phyloP scores from a whole-genome alignment of 768 basidiomycete genomes.

The Infundibulicybe gibba region DNA sequence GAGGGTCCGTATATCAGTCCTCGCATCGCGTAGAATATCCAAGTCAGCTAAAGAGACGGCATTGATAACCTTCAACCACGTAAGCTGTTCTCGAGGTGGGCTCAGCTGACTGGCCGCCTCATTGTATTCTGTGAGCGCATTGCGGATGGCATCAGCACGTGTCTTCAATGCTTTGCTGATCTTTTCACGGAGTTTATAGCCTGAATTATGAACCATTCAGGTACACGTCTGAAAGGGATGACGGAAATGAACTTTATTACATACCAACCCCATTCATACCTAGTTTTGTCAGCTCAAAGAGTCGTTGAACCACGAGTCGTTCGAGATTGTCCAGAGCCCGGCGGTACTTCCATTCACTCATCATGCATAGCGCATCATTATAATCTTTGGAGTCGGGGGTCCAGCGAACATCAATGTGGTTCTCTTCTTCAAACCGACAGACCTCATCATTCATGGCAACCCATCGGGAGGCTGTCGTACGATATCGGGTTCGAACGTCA shows the following conservation, averaged over 20 bases:
- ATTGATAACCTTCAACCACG: neutral
- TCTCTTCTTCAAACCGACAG: slow-evolving; percentile 1
- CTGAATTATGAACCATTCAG: too few species aligned
- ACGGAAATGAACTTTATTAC: neutral
- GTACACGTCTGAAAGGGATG: neutral
- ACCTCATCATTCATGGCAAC: too few species aligned
- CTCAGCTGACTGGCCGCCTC: neutral
- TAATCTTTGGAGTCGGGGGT: neutral
- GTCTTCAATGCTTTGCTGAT: slow-evolving; percentile 1
- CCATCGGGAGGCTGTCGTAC: too few species aligned
- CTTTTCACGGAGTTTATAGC: neutral
- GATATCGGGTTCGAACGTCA: too few species aligned
- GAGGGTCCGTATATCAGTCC: neutral
- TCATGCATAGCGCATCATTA: neutral
- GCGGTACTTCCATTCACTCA: neutral
- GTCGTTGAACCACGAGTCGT: neutral
- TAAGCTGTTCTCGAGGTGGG: neutral
- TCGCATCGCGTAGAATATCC: slow-evolving; percentile 1
- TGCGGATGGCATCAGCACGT: slow-evolving; percentile 1
- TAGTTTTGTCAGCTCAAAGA: slow-evolving; percentile 1
- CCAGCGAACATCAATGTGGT: neutral
- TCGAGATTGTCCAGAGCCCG: slow-evolving; percentile 1
- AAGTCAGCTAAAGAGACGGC: slow-evolving; percentile 1
- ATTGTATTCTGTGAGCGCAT: slow-evolving; percentile 2
- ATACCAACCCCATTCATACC: neutral